Evolutionary conservation across 352 stramenopile genomes (phyloP), one percentile per base, ranked within the genome.

Genomic region (Phytophthora crassamura): DNA sequence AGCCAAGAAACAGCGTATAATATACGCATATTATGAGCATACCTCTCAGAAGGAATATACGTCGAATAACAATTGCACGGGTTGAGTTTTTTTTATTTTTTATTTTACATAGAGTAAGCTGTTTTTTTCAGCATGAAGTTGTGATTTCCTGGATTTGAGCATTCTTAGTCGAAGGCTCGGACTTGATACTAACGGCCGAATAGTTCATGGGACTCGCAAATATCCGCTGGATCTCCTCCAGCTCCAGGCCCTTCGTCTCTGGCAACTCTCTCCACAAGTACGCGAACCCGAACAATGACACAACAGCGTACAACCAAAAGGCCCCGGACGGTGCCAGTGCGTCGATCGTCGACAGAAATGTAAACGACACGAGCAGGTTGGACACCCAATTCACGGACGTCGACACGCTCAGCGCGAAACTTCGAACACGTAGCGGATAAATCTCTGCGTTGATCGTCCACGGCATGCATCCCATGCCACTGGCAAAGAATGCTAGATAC

Each of bases 361-460:
- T 98, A 49, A 97, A 92, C 34, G 89, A 97, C 33, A 99, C 84
- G 10, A 98, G 51, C 3, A 98, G 63, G 69, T 98, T 98, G 8
- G 83, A 77, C 55, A 98, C 49, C 95, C 96, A 98, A 69, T 98
- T 98, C 12, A 95, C 86, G 2, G 89, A 89, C 14, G 96, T 98
- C 5, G 92, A 86, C 7, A 90, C 64, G 51, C 88, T 96, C 2
- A 97, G 83, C 7, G 86, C 89, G 16, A 96, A 80, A 30, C 87
- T 97, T 34, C 96, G 92, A 16, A 90, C 86, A 33, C 87, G 77
- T 7, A 97, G 74, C 7, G 92, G 91, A 69, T 97, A 99, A 64
- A 98, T 98, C 74, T 99, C 96, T 30, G 89, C 86, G 67, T 98
- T 98, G 59, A 99, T 95, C 1, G 91, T 98, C 95, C 95, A 99